A percentile compares a stretch with the other conserved stretches of the same genome.
Evolutionary conservation across 2,329 filamentous ascomycete species (phyloP).

Genomic region (Colletotrichum sp.): DNA sequence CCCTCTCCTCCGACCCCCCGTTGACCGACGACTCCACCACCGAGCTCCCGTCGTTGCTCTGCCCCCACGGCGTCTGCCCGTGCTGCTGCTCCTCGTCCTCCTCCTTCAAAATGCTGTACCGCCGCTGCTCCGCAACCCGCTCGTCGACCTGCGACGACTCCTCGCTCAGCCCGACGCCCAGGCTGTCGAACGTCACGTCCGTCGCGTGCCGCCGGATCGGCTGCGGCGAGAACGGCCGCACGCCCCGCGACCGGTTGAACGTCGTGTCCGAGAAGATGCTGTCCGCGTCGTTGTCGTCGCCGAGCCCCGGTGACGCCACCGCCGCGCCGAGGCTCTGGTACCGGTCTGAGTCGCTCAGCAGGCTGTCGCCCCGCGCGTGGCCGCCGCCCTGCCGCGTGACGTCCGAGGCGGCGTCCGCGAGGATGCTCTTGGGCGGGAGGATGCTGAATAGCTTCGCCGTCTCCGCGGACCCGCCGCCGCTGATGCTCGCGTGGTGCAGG

Average conservation of each 20-base stretch:
- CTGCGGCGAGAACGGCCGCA: conserved; percentile 66
- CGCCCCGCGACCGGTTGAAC: conserved; percentile 57
- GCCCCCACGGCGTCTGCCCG: not conserved
- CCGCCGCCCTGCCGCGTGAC: conserved; percentile 30
- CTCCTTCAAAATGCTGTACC: not conserved
- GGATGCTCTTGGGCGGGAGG: conserved; percentile 67
- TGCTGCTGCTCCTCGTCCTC: conserved; percentile 5
- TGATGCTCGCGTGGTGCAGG: conserved; percentile 22
- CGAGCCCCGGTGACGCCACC: conserved; percentile 34
- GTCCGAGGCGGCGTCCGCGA: conserved; percentile 55
- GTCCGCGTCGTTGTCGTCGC: conserved; percentile 33
- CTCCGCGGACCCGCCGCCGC: conserved; percentile 35
- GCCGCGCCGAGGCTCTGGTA: conserved; percentile 63
- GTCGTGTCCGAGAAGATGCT: conserved; percentile 57
- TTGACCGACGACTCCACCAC: not conserved
- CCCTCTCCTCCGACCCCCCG: conserved; percentile 3
- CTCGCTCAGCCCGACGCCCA: conserved; percentile 28
- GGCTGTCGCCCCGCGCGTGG: conserved; percentile 58
- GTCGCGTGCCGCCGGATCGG: conserved; percentile 47
- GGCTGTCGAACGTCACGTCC: conserved; percentile 44
- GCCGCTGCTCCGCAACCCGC: conserved; percentile 5
- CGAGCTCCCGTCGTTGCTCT: not conserved
- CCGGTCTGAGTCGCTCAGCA: conserved; percentile 55
- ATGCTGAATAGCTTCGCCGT: conserved; percentile 66
- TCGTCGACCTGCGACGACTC: conserved; percentile 23